A percentile compares a stretch with the other conserved stretches of the same genome.
Conservation (phyloP, 177 flowering plant species). For the Telopea speciosissima region DNA sequence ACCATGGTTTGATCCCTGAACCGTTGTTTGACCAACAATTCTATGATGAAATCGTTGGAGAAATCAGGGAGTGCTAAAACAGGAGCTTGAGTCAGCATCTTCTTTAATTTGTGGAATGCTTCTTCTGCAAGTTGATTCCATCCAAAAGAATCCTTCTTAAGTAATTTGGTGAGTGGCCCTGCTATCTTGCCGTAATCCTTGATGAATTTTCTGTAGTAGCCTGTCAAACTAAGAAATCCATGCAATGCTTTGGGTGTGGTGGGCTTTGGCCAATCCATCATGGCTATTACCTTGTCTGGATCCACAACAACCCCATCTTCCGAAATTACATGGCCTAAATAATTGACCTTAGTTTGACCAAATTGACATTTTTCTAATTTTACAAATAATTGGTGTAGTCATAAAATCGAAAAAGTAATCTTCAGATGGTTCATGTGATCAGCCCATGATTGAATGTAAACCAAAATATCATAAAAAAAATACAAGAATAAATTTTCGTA, state of each 20-base stretch:
- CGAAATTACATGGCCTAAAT: background rate
- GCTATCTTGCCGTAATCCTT: background rate
- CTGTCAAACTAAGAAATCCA: background rate
- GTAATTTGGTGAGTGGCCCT: background rate
- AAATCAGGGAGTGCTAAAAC: too few relatives aligned
- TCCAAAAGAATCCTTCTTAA: background rate
- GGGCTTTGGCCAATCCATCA: conserved; percentile 1
- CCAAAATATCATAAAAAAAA: conserved; percentile 3
- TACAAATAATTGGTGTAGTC: background rate
- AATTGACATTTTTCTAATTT: background rate
- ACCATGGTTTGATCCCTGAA: too few relatives aligned
- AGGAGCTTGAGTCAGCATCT: background rate
- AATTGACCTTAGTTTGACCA: background rate
- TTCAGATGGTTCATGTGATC: background rate
- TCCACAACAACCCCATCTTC: background rate
- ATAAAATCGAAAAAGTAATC: background rate
- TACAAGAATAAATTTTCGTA: background rate
- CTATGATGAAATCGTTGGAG: too few relatives aligned
- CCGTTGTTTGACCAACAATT: too few relatives aligned
- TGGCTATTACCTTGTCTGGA: background rate
- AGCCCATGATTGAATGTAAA: background rate
- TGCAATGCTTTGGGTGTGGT: background rate
- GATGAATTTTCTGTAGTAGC: background rate
- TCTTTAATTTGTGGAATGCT: background rate
- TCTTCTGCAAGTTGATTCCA: background rate